phyloP scores from a whole-genome alignment of 495 filamentous ascomycete species.

The Friedmanniomyces simplex region DNA sequence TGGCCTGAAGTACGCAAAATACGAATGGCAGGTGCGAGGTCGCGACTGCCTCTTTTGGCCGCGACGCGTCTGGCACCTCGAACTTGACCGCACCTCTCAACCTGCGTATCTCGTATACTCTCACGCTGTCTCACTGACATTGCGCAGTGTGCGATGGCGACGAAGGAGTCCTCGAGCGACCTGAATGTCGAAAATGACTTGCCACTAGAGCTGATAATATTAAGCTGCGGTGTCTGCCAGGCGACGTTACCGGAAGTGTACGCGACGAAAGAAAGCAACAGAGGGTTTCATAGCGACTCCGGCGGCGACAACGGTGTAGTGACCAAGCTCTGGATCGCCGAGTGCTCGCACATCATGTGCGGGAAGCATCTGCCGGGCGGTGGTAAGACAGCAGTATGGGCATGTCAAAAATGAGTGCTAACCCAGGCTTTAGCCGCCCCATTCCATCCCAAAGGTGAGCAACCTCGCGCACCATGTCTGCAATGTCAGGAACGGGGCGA shows the following conservation, averaged over 20 bases:
- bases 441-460: slow-evolving; percentile 31
- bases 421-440: slow-evolving; percentile 28
- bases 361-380: slow-evolving; percentile 36
- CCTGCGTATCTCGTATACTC: not conserved
- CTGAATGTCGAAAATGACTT: not conserved
- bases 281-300: slow-evolving; percentile 27
- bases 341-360: slow-evolving; percentile 38
- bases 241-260: slow-evolving; percentile 33
- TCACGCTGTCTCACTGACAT: not conserved
- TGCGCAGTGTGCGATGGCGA: not conserved
- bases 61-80: not conserved
- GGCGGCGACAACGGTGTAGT: slow-evolving; percentile 24
- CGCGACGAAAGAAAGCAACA: slow-evolving; percentile 20
- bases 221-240: slow-evolving; percentile 37
- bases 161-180: slow-evolving; percentile 2
- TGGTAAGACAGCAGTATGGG: slow-evolving; percentile 23
- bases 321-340: slow-evolving; percentile 35
- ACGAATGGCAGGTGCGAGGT: not conserved
- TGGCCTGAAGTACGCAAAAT: too few species aligned
- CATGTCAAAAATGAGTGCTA: not conserved
- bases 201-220: slow-evolving; percentile 30
- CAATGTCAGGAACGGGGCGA: slow-evolving; percentile 31
- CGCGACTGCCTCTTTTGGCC: slow-evolving; percentile 7
- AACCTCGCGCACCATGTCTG: slow-evolving; percentile 35
- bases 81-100: not conserved